These are phyloP conservation scores for Erysimum cheiri DNA, from an alignment of 441 rosid genomes.

Conservation along the genomic window DNA sequence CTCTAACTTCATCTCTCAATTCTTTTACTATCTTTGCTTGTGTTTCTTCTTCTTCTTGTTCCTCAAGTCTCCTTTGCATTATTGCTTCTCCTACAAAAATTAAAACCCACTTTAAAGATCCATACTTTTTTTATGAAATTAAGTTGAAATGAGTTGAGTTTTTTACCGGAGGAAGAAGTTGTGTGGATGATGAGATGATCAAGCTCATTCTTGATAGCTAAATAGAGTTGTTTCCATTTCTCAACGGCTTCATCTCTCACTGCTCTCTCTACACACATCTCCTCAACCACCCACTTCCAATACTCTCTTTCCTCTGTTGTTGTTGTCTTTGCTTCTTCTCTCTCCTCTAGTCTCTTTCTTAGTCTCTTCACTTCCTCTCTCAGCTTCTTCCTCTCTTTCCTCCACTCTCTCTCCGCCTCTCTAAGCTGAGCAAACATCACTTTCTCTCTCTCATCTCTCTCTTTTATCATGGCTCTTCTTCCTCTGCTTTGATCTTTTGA, in stretches of 20 bases:
- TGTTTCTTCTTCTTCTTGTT: slow-evolving; percentile 34
- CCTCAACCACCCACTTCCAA: slow-evolving; percentile 54
- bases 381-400: slow-evolving; percentile 57
- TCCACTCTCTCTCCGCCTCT: slow-evolving; percentile 66
- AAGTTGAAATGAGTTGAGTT: neutral
- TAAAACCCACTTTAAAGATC: slow-evolving; percentile 20
- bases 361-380: slow-evolving; percentile 44
- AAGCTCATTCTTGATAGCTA: slow-evolving; percentile 85
- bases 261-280: slow-evolving; percentile 71
- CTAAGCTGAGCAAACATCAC: slow-evolving; percentile 54
- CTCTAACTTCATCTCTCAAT: slow-evolving; percentile 61
- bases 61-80: slow-evolving; percentile 53
- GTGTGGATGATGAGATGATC: slow-evolving; percentile 75
- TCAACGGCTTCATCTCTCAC: slow-evolving; percentile 76
- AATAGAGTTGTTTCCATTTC: slow-evolving; percentile 88
- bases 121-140: neutral
- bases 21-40: slow-evolving; percentile 48
- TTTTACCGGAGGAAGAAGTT: slow-evolving; percentile 52
- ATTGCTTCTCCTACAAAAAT: slow-evolving; percentile 52
- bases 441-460: slow-evolving; percentile 39
- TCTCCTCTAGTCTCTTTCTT: slow-evolving; percentile 50
- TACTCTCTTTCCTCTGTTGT: slow-evolving; percentile 42
- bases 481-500: slow-evolving; percentile 56
- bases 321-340: slow-evolving; percentile 39
- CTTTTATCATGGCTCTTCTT: slow-evolving; percentile 48